phyloP scores from a whole-genome alignment of 768 basidiomycete species.

The Tylopilus rubrobrunneus region DNA sequence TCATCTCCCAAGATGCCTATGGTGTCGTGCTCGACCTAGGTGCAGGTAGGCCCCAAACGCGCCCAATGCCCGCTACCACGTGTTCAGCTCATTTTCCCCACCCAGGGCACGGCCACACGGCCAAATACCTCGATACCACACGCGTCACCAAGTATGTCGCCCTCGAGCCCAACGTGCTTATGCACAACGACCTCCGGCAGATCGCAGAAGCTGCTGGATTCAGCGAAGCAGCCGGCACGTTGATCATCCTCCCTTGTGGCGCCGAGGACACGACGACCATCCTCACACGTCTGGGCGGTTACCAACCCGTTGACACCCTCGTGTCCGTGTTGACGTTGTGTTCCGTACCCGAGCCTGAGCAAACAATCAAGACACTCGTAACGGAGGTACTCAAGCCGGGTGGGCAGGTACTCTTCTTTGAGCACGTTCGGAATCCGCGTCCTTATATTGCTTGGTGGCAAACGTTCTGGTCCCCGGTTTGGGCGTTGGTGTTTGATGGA shows the following conservation, averaged over 20 bases:
- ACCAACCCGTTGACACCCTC: constrained; percentile 52
- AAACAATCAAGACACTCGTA: constrained; percentile 44
- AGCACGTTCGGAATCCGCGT: constrained; percentile 59
- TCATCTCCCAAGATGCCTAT: constrained; percentile 52
- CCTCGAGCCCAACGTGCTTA: constrained; percentile 62
- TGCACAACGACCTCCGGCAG: constrained; percentile 55
- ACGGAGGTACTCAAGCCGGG: constrained; percentile 57
- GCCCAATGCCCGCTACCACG: neutral
- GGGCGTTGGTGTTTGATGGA: constrained; percentile 57
- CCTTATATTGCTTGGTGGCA: constrained; percentile 69
- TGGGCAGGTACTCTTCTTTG: constrained; percentile 62
- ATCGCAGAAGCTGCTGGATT: constrained; percentile 51
- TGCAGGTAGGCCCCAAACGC: constrained; percentile 42
- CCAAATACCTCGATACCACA: constrained; percentile 52
- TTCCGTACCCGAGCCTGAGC: constrained; percentile 54
- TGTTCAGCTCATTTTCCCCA: neutral
- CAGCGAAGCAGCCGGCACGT: constrained; percentile 45
- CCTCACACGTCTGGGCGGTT: constrained; percentile 35
- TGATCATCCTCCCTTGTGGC: constrained; percentile 59
- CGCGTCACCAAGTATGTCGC: constrained; percentile 65
- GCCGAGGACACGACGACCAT: constrained; percentile 57
- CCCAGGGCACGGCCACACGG: constrained; percentile 62
- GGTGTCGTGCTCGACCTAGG: constrained; percentile 68
- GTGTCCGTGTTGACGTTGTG: constrained; percentile 66
- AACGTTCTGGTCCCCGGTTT: constrained; percentile 66